A percentile compares a stretch with the other conserved stretches of the same genome.
phyloP scores from a whole-genome alignment of 2,329 filamentous ascomycete genomes.

The Botrytis byssoidea region DNA sequence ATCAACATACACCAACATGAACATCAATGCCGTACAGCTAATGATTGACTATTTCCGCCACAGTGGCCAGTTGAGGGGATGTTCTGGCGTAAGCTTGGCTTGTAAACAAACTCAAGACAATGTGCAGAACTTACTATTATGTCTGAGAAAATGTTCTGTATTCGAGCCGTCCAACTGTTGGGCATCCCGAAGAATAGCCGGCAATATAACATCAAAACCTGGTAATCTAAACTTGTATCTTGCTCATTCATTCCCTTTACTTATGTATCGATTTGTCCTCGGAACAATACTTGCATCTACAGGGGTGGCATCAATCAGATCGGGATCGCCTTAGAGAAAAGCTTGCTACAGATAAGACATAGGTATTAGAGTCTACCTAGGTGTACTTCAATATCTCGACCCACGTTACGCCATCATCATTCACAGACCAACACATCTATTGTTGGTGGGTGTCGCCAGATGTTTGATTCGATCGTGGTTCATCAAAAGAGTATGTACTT shows the following conservation, averaged over 20 bases:
- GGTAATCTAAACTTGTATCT: neutral
- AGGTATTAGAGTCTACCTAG: neutral
- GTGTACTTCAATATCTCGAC: neutral
- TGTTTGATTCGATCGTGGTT: neutral
- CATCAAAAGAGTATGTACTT: neutral
- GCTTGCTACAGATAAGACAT: neutral
- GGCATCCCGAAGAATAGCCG: neutral
- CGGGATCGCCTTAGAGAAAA: neutral
- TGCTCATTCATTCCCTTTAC: too few relatives aligned
- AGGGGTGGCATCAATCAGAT: neutral
- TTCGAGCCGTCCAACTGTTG: neutral
- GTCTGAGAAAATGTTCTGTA: neutral
- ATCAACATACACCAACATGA: constrained; percentile 8
- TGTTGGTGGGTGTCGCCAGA: neutral
- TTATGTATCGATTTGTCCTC: neutral
- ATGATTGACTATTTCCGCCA: constrained; percentile 13
- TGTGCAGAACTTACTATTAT: too few relatives aligned
- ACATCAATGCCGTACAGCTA: constrained; percentile 1
- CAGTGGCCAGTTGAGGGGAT: constrained; percentile 4
- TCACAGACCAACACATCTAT: neutral
- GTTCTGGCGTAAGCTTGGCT: neutral
- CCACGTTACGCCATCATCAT: accelerated
- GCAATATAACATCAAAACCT: neutral
- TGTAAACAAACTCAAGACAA: accelerated
- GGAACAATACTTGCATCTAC: neutral